A percentile compares a stretch with the other conserved stretches of the same genome.
Evolutionary conservation across 805 yeast species (phyloP).

Genomic region (Suhomyces canberraensis): DNA sequence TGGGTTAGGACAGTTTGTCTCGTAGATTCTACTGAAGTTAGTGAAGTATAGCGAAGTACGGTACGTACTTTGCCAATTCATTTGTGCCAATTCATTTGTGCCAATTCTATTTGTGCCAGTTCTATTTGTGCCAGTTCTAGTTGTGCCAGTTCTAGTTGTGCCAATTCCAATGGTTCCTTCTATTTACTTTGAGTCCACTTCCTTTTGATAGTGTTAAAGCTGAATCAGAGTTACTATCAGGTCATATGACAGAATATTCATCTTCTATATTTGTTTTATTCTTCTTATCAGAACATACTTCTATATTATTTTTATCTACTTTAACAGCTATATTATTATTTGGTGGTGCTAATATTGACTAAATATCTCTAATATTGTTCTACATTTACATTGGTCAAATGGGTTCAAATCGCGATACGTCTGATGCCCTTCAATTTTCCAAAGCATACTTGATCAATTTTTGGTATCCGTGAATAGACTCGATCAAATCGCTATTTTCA

Average conservation of each 20-base stretch:
- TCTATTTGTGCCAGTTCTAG: neutral
- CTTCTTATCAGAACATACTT: neutral
- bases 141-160: no score
- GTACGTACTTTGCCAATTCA: no score
- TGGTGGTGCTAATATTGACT: neutral
- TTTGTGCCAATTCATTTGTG: neutral
- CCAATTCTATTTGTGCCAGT: neutral
- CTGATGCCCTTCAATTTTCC: neutral
- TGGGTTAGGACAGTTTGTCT: no score
- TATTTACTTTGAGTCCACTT: no score
- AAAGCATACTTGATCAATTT: constrained; percentile 30
- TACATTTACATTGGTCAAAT: no score
- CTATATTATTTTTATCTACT: no score
- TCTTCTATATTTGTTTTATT: neutral
- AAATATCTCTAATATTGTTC: neutral
- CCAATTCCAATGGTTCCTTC: no score
- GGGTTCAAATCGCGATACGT: no score
- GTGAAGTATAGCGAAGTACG: no score
- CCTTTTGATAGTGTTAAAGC: neutral
- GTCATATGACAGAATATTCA: neutral
- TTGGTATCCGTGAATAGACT: constrained; percentile 55
- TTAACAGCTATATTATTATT: neutral
- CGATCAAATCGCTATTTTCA: constrained; percentile 41
- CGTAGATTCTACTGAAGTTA: no score
- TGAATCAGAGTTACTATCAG: neutral